Evolutionary conservation across 306 rosid genomes (phyloP), one percentile per base, ranked within the genome.

Genomic region (Elaeagnus macrophylla): DNA sequence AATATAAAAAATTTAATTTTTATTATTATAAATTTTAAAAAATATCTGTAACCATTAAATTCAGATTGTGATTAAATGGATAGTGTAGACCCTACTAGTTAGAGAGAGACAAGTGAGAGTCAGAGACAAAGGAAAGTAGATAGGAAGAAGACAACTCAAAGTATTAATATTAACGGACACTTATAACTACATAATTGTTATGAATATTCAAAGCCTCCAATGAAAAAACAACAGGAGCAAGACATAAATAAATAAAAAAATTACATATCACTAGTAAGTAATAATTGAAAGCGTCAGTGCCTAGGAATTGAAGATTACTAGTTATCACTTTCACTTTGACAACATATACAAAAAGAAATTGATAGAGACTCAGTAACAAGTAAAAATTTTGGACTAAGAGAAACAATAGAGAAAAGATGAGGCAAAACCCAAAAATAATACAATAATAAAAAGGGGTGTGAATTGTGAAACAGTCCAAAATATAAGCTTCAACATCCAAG

Each of bases 31-130:
- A n/a, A n/a, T n/a, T n/a, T n/a, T n/a, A n/a, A n/a, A n/a, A n/a
- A n/a, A n/a, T 25, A 25, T 25, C 4, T 3, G 32, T 3, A 25
- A 25, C 32, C 32, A 25, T 25, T 25, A 25, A 25, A 25, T 25
- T 25, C 32, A 25, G 32, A 25, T 25, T 25, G 32, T 25, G 32
- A 25, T 25, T 25, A 25, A 25, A 2, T 66, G 87, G 78, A 77
- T 82, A 80, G 85, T 73, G 83, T 76, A 75, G 90, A 73, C 87
- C 87, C 90, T 82, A 80, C 86, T 25, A 64, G 50, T 54, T 16
- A 15, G 18, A 38, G 36, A 46, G 35, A 58, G 57, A 56, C 37
- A 48, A 54, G 61, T 62, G 60, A 61, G 44, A 52, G 54, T 42
- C 53, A 67, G 66, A 36, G 50, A 62, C 52, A 67, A 51, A 49